A percentile compares a stretch with the other conserved stretches of the same genome.
These are phyloP conservation scores for Ceratocystis variospora DNA, from an alignment of 2,329 filamentous ascomycete species.

Conservation along the genomic window DNA sequence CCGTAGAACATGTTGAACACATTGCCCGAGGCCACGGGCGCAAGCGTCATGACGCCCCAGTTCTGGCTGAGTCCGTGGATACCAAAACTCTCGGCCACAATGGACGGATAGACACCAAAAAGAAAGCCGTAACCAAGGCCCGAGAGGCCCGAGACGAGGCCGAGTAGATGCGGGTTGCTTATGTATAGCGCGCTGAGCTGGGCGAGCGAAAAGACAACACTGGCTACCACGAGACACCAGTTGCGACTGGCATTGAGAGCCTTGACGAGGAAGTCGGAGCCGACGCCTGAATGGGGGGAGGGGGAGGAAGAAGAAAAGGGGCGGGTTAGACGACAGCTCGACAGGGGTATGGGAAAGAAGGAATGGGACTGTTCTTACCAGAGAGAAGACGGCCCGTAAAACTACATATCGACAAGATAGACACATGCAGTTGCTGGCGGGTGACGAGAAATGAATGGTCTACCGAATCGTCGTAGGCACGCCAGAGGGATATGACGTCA, in stretches of 20 bases:
- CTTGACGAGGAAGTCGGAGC: slow-evolving; percentile 81
- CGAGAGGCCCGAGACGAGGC: slow-evolving; percentile 66
- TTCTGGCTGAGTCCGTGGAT: slow-evolving; percentile 82
- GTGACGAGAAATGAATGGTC: slow-evolving; percentile 61
- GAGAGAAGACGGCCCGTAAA: slow-evolving; percentile 69
- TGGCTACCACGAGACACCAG: slow-evolving; percentile 77
- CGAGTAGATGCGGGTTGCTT: slow-evolving; percentile 61
- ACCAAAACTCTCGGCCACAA: slow-evolving; percentile 82
- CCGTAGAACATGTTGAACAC: slow-evolving; percentile 91
- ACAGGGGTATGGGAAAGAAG: neutral
- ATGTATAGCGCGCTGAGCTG: slow-evolving; percentile 66
- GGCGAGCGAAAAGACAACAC: slow-evolving; percentile 62
- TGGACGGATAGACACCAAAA: slow-evolving; percentile 84
- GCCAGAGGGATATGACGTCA: slow-evolving; percentile 76
- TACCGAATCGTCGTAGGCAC: slow-evolving; percentile 62
- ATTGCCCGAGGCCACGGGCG: slow-evolving; percentile 76
- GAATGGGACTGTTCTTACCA: slow-evolving; percentile 36
- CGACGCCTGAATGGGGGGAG: slow-evolving; percentile 47
- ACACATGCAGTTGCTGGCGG: slow-evolving; percentile 82
- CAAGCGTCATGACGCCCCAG: slow-evolving; percentile 89
- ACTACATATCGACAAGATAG: slow-evolving; percentile 77
- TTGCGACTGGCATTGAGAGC: slow-evolving; percentile 65
- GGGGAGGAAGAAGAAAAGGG: slow-evolving; percentile 19
- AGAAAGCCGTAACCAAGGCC: slow-evolving; percentile 86
- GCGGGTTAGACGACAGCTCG: neutral